phyloP scores from a whole-genome alignment of 192 early-diverging fungal species.

The Coemansia sp. region DNA sequence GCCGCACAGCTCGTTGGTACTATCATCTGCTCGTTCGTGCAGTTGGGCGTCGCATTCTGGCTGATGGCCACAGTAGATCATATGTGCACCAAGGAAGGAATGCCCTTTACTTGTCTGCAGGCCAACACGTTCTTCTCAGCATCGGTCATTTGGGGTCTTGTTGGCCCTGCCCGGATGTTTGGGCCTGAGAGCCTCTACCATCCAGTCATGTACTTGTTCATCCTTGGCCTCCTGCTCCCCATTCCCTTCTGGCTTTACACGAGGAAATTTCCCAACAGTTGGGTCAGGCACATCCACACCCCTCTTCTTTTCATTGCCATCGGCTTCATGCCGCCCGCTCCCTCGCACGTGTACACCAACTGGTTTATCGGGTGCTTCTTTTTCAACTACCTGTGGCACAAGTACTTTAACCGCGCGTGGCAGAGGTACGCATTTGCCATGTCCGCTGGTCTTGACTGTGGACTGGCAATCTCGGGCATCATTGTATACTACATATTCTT shows the following conservation, averaged over 20 bases:
- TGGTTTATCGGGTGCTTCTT: slow-evolving; percentile 65
- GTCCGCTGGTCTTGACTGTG: slow-evolving; percentile 61
- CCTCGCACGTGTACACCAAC: slow-evolving; percentile 54
- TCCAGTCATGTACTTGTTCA: slow-evolving; percentile 52
- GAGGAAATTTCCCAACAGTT: slow-evolving; percentile 62
- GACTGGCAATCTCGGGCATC: slow-evolving; percentile 56
- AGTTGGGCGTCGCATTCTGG: slow-evolving; percentile 70
- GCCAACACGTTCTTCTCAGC: slow-evolving; percentile 69
- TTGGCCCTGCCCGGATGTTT: slow-evolving; percentile 74
- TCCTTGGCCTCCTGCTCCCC: slow-evolving; percentile 72
- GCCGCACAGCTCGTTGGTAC: slow-evolving; percentile 75
- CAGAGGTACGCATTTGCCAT: slow-evolving; percentile 61
- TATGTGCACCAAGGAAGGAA: slow-evolving; percentile 62
- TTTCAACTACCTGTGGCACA: slow-evolving; percentile 72
- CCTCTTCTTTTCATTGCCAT: slow-evolving; percentile 68
- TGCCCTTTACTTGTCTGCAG: slow-evolving; percentile 68
- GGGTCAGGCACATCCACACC: slow-evolving; percentile 66
- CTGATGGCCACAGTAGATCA: slow-evolving; percentile 62
- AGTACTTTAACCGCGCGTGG: slow-evolving; percentile 66
- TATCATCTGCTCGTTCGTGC: slow-evolving; percentile 67
- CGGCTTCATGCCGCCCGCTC: slow-evolving; percentile 65
- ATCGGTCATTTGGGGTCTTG: slow-evolving; percentile 79
- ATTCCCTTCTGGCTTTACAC: slow-evolving; percentile 69
- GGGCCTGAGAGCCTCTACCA: slow-evolving; percentile 62
- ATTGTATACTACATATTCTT: slow-evolving; percentile 48